Evolutionary conservation across 129 eudicot genomes (phyloP).

Genomic region (Silybum marianum): DNA sequence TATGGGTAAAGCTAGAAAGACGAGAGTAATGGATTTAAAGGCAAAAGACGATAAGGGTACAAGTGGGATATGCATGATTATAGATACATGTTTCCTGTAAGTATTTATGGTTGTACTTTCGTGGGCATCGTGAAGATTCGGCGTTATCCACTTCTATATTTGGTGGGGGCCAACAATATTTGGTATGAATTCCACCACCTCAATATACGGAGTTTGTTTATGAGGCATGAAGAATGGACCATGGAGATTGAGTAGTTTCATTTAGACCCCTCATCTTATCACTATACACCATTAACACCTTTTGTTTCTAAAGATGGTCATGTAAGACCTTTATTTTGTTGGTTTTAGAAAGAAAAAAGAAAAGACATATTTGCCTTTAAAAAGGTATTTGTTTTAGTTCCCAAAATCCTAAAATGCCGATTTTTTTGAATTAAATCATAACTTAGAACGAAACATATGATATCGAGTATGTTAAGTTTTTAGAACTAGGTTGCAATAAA

Average conservation of each 20-base stretch:
- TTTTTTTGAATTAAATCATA: too few species aligned
- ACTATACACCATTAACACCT: neutral
- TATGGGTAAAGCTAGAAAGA: slow-evolving; percentile 20
- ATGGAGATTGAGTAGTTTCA: neutral
- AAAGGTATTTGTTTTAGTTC: neutral
- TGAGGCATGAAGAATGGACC: slow-evolving; percentile 5
- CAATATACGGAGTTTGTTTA: slow-evolving; percentile 25
- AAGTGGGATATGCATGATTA: slow-evolving; percentile 30
- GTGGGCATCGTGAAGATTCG: slow-evolving; percentile 49
- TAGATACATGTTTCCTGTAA: slow-evolving; percentile 3
- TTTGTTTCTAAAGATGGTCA: neutral
- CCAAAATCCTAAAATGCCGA: neutral
- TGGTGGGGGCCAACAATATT: slow-evolving; percentile 35
- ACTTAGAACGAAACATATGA: neutral
- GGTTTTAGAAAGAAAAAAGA: neutral
- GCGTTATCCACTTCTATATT: slow-evolving; percentile 48
- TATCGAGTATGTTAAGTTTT: neutral
- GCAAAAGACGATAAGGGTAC: slow-evolving; percentile 33
- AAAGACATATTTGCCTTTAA: neutral
- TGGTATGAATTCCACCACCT: slow-evolving; percentile 35
- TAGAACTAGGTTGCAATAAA: neutral
- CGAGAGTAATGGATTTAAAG: slow-evolving; percentile 33
- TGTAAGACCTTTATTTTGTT: neutral
- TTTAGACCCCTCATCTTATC: neutral
- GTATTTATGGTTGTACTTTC: slow-evolving; percentile 17